These are phyloP conservation scores for Neoboletus brunneissimus DNA, from an alignment of 768 basidiomycete species.

Conservation along the genomic window DNA sequence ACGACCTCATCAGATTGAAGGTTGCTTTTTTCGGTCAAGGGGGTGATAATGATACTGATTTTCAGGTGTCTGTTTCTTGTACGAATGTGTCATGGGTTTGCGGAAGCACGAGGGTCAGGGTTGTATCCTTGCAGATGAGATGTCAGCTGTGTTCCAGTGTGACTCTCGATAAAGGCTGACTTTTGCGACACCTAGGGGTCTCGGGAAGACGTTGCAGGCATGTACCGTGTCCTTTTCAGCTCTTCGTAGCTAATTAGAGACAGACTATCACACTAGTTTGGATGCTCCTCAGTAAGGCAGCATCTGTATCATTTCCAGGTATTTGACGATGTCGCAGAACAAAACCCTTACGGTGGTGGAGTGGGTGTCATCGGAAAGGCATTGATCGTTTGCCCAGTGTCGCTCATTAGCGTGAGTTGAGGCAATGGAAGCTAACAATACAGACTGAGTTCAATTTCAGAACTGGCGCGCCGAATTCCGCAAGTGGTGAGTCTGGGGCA, in stretches of 20 bases:
- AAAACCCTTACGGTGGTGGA: conserved; percentile 71
- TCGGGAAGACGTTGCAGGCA: conserved; percentile 93
- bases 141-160: conserved; percentile 45
- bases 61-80: conserved; percentile 82
- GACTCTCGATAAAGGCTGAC: conserved; percentile 7
- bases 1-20: conserved; percentile 89
- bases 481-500: conserved; percentile 72
- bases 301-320: not conserved
- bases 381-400: conserved; percentile 92
- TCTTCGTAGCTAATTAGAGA: conserved; percentile 8
- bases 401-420: conserved; percentile 68
- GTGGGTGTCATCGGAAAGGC: conserved; percentile 67
- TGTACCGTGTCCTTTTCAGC: conserved; percentile 3
- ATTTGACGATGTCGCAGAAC: conserved; percentile 47
- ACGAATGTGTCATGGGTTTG: conserved; percentile 94
- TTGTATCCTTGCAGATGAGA: conserved; percentile 96
- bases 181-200: conserved; percentile 58
- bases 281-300: conserved; percentile 80
- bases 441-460: conserved; percentile 35
- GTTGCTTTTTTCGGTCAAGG: conserved; percentile 32
- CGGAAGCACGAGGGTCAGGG: conserved; percentile 89
- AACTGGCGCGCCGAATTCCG: conserved; percentile 96
- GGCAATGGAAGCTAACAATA: not conserved
- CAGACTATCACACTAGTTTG: conserved; percentile 87
- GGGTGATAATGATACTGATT: not conserved